Conservation (phyloP, 305 asterid genomes). For the Nicotiana rustica region DNA sequence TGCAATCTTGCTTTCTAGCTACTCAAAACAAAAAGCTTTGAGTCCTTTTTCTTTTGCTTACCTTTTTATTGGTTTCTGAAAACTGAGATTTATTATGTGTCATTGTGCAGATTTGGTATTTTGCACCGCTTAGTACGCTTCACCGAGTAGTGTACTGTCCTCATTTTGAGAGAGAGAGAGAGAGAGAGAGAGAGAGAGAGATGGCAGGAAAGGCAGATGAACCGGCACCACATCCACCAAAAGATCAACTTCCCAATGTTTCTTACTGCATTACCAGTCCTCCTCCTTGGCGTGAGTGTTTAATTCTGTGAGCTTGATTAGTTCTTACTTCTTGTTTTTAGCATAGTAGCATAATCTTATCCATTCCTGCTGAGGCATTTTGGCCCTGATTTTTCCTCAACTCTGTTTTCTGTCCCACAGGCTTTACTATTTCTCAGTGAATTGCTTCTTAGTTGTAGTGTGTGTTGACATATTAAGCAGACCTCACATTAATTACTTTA, state of each 20-base stretch:
- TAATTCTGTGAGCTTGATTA: not conserved
- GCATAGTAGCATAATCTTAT: slow-evolving; percentile 31
- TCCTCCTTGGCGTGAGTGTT: slow-evolving; percentile 97
- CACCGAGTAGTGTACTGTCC: not conserved
- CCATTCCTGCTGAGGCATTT: not conserved
- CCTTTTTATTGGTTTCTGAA: slow-evolving; percentile 16
- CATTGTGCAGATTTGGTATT: slow-evolving; percentile 60
- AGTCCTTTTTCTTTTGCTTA: slow-evolving; percentile 31
- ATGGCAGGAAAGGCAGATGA: slow-evolving; percentile 61
- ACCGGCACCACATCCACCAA: slow-evolving; percentile 83
- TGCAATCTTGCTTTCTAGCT: slow-evolving; percentile 40
- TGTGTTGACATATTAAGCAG: not conserved
- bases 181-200: slow-evolving; percentile 28
- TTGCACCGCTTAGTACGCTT: slow-evolving; percentile 36
- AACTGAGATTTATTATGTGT: slow-evolving; percentile 47
- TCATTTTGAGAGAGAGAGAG: slow-evolving; percentile 22
- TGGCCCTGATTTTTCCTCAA: not conserved
- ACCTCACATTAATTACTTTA: not conserved
- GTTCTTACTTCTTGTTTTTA: slow-evolving; percentile 27
- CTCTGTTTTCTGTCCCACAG: not conserved
- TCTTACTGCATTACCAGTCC: slow-evolving; percentile 94
- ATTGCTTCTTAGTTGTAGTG: slow-evolving; percentile 3
- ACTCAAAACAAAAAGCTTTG: slow-evolving; percentile 37
- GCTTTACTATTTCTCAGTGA: slow-evolving; percentile 8
- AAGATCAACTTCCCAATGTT: slow-evolving; percentile 93